Percentiles rank a stretch among this genome's conserved stretches.
Evolutionary conservation across 352 stramenopile genomes (phyloP).

Genomic region (Phytophthora fragariae): DNA sequence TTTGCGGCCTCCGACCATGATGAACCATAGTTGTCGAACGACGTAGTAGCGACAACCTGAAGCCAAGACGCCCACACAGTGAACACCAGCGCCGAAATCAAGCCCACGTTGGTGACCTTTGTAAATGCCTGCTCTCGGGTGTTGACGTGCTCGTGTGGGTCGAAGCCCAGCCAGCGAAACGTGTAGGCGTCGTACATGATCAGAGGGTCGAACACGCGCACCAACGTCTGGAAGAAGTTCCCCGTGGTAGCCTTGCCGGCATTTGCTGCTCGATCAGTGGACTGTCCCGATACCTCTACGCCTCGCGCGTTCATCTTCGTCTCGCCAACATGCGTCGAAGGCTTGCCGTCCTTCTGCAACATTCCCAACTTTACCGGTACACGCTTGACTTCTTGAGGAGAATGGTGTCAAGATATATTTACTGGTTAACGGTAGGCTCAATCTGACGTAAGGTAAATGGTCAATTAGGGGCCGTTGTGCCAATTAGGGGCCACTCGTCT

Average conservation of each 20-base stretch:
- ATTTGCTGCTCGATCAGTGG: background rate
- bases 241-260: background rate
- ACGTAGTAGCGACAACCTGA: conserved; percentile 25
- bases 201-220: conserved; percentile 36
- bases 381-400: background rate
- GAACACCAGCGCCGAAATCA: conserved; percentile 41
- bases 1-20: conserved; percentile 25
- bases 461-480: too few species aligned
- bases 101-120: conserved; percentile 40
- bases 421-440: background rate
- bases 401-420: background rate
- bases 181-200: conserved; percentile 45
- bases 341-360: background rate
- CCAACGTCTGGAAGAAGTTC: background rate
- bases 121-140: conserved; percentile 40
- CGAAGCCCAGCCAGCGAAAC: conserved; percentile 45
- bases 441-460: too few species aligned
- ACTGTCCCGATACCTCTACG: background rate
- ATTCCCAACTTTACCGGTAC: background rate
- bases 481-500: too few species aligned
- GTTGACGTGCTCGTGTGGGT: conserved; percentile 38
- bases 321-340: background rate
- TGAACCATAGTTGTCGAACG: conserved; percentile 28
- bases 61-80: conserved; percentile 37
- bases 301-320: background rate